phyloP scores from a whole-genome alignment of 176 grass and related monocot species.

The Eleusine indica region DNA sequence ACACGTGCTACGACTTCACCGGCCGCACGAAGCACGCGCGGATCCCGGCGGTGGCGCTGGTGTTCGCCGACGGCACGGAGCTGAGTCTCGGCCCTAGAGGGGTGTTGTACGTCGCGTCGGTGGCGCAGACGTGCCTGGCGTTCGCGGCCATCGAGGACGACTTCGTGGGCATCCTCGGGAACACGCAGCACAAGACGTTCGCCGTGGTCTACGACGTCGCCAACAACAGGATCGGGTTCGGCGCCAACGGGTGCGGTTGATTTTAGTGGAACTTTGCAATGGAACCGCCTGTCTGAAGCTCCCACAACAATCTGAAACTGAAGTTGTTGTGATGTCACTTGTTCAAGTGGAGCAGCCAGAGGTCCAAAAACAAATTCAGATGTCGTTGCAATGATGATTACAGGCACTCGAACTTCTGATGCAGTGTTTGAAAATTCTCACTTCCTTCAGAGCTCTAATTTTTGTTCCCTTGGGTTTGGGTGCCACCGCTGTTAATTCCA shows the following conservation, averaged over 20 bases:
- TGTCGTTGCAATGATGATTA: no score
- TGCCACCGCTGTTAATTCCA: no score
- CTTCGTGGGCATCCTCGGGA: slow-evolving; percentile 53
- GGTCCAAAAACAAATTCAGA: no score
- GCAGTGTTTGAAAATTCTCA: no score
- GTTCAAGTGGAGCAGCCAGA: no score
- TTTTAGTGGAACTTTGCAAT: not conserved
- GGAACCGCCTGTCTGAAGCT: no score
- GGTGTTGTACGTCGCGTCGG: slow-evolving; percentile 48
- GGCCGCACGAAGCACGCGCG: slow-evolving; percentile 20
- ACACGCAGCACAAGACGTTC: slow-evolving; percentile 69
- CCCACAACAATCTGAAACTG: no score
- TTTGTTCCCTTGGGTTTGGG: no score
- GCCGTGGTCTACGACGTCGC: slow-evolving; percentile 67
- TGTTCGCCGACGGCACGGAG: slow-evolving; percentile 52
- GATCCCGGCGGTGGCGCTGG: slow-evolving; percentile 59
- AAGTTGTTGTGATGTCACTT: no score
- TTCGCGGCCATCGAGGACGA: slow-evolving; percentile 49
- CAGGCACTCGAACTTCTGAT: no score
- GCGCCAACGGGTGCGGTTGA: slow-evolving; percentile 54
- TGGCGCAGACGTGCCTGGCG: slow-evolving; percentile 62
- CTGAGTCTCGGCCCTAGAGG: slow-evolving; percentile 49
- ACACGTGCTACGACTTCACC: slow-evolving; percentile 84
- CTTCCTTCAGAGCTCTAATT: no score
- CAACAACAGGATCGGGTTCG: slow-evolving; percentile 64